Evolutionary conservation across 2,329 filamentous ascomycete genomes (phyloP), one percentile per base, ranked within the genome.

Genomic region (Westerdykella aurantiaca): DNA sequence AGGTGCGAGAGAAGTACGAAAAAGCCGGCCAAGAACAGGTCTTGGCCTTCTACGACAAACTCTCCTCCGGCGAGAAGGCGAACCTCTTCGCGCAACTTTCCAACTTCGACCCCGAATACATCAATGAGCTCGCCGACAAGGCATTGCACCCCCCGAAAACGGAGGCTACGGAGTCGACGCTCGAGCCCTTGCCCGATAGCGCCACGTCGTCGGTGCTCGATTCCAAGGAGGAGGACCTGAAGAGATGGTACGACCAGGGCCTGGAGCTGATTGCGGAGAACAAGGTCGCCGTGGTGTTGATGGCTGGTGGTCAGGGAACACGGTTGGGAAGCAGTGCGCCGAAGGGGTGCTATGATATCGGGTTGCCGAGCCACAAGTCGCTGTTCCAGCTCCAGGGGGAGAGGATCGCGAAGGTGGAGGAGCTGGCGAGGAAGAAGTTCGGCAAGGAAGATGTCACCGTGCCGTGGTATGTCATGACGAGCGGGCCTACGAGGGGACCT

Each of bases 381-480:
- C 79, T 98, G 47, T 98, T 98, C 79, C 90, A 97, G 75, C 86
- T 98, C 57, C 93, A 98, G 72, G 93, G 86, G 37, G 90, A 98
- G 79, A 79, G 93, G 43, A 97, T 98, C 64, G 78, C 78, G 60
- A 94, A 89, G 74, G 72, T 95, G 7, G 86, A 97, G 72, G 72
- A 82, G 59, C 75, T 97, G 52, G 90, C 91, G 35, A 77, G 82
- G 57, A 82, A 85, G 68, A 81, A 83, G 64, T 75, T 80, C 42
- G 78, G 78, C 45, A 77, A 77, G 53, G 64, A 61, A 38, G 74
- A 72, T 48, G 74, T 73, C 39, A 74, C 85, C 25, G 83, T 97
- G 34, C 93, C 93, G 11, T 98, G 93, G 93, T 98, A 98, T 72
- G 88, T 98, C 69, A 98, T 98, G 93, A 98, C 93, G 60, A 95